These are phyloP conservation scores for Penicillium turbatum DNA, from an alignment of 495 filamentous ascomycete genomes.

Conservation along the genomic window DNA sequence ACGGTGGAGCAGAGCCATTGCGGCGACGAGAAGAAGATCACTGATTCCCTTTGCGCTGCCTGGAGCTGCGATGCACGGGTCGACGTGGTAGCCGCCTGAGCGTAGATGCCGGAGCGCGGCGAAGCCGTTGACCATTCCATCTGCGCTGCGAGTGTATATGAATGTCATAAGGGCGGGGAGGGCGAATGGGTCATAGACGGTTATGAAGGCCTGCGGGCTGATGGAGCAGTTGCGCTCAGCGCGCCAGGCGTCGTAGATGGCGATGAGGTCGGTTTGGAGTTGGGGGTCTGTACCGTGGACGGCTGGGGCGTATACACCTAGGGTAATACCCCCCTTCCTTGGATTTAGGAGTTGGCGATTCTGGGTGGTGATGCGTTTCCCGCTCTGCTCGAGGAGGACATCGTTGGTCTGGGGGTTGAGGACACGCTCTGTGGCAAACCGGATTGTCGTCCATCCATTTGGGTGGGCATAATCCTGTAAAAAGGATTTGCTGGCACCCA, in stretches of 20 bases:
- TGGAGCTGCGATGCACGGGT: conserved; percentile 40
- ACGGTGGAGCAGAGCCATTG: conserved; percentile 36
- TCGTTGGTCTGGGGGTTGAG: conserved; percentile 41
- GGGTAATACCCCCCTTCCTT: conserved; percentile 29
- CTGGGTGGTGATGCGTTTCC: conserved; percentile 37
- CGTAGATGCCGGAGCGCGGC: conserved; percentile 38
- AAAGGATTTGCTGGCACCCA: conserved; percentile 35
- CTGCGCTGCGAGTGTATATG: conserved; percentile 34
- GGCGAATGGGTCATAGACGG: conserved; percentile 42
- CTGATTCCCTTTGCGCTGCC: conserved; percentile 35
- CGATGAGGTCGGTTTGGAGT: conserved; percentile 30
- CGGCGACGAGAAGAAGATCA: conserved; percentile 34
- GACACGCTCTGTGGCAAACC: conserved; percentile 40
- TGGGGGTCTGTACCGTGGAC: conserved; percentile 21
- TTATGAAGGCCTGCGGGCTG: conserved; percentile 38
- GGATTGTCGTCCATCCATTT: conserved; percentile 34
- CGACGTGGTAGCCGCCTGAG: conserved; percentile 39
- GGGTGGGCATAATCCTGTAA: conserved; percentile 20
- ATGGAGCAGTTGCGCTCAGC: conserved; percentile 26
- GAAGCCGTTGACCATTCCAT: conserved; percentile 34
- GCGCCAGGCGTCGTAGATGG: conserved; percentile 41
- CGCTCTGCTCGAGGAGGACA: conserved; percentile 32
- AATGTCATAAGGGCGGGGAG: conserved; percentile 40
- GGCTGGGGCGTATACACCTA: conserved; percentile 34
- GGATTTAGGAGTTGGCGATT: conserved; percentile 36